Evolutionary conservation across 1,284 basidiomycete genomes (phyloP).

Genomic region (Moesziomyces aphidis): DNA sequence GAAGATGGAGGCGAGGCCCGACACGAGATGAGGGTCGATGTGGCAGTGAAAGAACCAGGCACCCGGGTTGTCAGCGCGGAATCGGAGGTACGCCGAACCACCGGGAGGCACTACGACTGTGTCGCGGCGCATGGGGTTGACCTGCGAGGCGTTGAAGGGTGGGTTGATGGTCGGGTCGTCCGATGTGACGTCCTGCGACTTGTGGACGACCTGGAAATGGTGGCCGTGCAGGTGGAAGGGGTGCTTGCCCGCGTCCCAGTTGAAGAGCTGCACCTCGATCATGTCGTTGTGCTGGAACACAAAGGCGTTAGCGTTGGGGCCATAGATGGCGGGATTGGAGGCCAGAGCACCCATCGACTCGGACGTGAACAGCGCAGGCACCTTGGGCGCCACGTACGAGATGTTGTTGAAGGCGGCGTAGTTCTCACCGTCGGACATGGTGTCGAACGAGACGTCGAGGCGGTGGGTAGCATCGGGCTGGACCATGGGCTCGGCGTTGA

Average conservation of each 20-base stretch:
- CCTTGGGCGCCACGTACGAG: slow-evolving; percentile 71
- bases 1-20: slow-evolving; percentile 79
- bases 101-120: slow-evolving; percentile 63
- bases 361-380: slow-evolving; percentile 48
- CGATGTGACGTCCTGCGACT: slow-evolving; percentile 80
- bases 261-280: slow-evolving; percentile 60
- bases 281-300: slow-evolving; percentile 67
- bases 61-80: slow-evolving; percentile 57
- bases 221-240: slow-evolving; percentile 30
- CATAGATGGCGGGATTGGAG: slow-evolving; percentile 42
- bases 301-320: slow-evolving; percentile 51
- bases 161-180: slow-evolving; percentile 83
- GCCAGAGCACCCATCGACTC: slow-evolving; percentile 67
- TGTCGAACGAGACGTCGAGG: slow-evolving; percentile 70
- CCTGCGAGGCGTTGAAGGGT: slow-evolving; percentile 77
- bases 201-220: slow-evolving; percentile 71
- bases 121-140: slow-evolving; percentile 69
- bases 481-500: slow-evolving; percentile 64
- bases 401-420: slow-evolving; percentile 69
- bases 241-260: slow-evolving; percentile 64
- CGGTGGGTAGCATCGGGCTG: slow-evolving; percentile 67
- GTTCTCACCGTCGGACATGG: slow-evolving; percentile 68
- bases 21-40: slow-evolving; percentile 70
- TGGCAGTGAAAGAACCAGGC: slow-evolving; percentile 62
- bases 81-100: slow-evolving; percentile 57